Evolutionary conservation across 768 basidiomycete species (phyloP).

Genomic region (Harrya chromipes): DNA sequence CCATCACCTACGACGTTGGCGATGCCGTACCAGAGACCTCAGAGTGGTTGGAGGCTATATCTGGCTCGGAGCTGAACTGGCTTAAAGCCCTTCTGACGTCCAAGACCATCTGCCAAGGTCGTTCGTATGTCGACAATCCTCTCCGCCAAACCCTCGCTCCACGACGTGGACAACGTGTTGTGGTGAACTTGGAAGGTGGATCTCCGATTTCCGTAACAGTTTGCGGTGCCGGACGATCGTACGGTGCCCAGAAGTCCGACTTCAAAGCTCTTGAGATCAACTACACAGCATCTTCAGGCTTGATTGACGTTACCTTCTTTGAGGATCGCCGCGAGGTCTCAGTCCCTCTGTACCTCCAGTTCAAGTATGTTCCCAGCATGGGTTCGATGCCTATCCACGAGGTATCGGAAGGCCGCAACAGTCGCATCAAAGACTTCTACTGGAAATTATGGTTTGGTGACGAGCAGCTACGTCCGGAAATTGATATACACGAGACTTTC

Average conservation of each 20-base stretch:
- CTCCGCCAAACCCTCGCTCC: constrained; percentile 84
- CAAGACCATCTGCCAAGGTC: constrained; percentile 82
- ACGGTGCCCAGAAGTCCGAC: constrained; percentile 61
- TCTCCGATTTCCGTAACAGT: constrained; percentile 57
- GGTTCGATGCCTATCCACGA: constrained; percentile 95
- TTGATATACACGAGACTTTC: constrained; percentile 80
- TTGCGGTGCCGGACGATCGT: constrained; percentile 79
- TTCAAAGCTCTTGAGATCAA: constrained; percentile 84
- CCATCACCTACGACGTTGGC: constrained; percentile 51
- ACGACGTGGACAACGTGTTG: constrained; percentile 73
- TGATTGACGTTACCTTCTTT: constrained; percentile 70
- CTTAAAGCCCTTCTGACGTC: constrained; percentile 80
- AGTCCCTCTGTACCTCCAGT: constrained; percentile 79
- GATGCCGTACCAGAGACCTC: constrained; percentile 53
- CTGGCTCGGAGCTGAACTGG: constrained; percentile 83
- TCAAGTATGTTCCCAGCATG: constrained; percentile 82
- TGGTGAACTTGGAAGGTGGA: constrained; percentile 49
- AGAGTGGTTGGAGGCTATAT: constrained; percentile 82
- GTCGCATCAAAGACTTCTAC: constrained; percentile 94
- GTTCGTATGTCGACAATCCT: constrained; percentile 84
- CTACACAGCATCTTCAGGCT: constrained; percentile 48
- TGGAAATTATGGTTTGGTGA: constrained; percentile 99
- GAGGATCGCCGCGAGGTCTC: constrained; percentile 79
- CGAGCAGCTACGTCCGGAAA: constrained; percentile 67
- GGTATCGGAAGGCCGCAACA: constrained; percentile 76